phyloP scores from a whole-genome alignment of 495 filamentous ascomycete genomes.

The Penicillium argentinense region DNA sequence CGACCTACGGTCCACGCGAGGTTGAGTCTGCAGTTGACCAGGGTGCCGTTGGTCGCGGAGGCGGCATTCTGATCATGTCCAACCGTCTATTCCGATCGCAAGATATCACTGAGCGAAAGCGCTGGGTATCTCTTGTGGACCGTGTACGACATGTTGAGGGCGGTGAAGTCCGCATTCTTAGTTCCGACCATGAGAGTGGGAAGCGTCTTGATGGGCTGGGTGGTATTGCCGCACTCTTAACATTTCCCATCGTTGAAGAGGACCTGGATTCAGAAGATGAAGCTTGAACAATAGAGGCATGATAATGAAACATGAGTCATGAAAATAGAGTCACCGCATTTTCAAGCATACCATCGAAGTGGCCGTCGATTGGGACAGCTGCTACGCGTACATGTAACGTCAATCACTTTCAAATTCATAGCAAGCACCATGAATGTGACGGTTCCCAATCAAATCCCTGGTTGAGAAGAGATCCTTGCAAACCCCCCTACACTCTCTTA shows the following conservation, averaged over 20 bases:
- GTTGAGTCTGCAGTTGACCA: conserved; percentile 84
- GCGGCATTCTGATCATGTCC: conserved; percentile 79
- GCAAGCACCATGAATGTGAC: no score
- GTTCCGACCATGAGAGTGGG: conserved; percentile 93
- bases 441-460: no score
- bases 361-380: no score
- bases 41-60: conserved; percentile 84
- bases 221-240: conserved; percentile 85
- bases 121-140: conserved; percentile 85
- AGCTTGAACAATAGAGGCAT: conserved; percentile 4
- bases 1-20: conserved; percentile 87
- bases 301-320: not conserved
- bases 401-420: no score
- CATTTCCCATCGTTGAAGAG: conserved; percentile 77
- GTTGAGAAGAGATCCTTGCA: no score
- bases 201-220: conserved; percentile 81
- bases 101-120: conserved; percentile 74
- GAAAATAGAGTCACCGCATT: not conserved
- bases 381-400: no score
- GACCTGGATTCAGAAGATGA: conserved; percentile 42
- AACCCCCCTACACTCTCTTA: no score
- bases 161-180: conserved; percentile 83
- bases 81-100: conserved; percentile 83
- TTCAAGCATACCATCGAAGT: not conserved
- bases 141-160: conserved; percentile 81